Base-by-base conservation (phyloP, 352 stramenopile genomes). In the Pythium aristosporum region DNA sequence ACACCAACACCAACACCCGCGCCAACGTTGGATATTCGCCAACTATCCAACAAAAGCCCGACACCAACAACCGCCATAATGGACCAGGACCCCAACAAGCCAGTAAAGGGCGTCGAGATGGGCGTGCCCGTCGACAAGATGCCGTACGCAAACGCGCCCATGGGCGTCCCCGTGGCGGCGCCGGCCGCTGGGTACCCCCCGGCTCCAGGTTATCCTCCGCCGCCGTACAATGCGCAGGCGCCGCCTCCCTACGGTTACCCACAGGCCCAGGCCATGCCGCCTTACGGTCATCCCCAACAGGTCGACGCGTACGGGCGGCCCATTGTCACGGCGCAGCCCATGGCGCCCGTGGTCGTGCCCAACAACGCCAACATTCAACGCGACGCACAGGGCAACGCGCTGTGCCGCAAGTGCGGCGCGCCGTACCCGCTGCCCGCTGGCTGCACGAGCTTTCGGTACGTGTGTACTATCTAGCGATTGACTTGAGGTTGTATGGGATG, bases 281-380 rank as follows among this genome's bases (percentile, higher is more conserved):
- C 39, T 6, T 59, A 63, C 2, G 34, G 34, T 7, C 8, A 10
- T 13, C 34, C 34, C 34, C 48, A 72, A 25, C 67, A 69, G 47
- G 76, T 87, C 18, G 78, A 87, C 42, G 65, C 65, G 2, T 83
- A 82, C 54, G 78, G 76, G 6, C 76, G 78, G 28, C 78, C 78
- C 5, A 68, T 87, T 49, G 74, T 85, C 28, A 63, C 72, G 2
- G 79, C 77, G 7, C 67, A 80, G 36, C 78, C 80, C 5, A 51
- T 53, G 54, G 65, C 60, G 41, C 44, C 69, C 61, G 52, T 61
- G 8, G 63, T 85, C 11, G 63, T 90, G 55, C 54, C 73, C 46
- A 90, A 90, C 70, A 90, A 90, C 65, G 68, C 73, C 47, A 86
- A 88, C 67, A 88, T 90, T 48, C 77, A 74, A 16, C 76, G 75